phyloP scores from a whole-genome alignment of 2,329 filamentous ascomycete species.

The Hypoxylon sp. region DNA sequence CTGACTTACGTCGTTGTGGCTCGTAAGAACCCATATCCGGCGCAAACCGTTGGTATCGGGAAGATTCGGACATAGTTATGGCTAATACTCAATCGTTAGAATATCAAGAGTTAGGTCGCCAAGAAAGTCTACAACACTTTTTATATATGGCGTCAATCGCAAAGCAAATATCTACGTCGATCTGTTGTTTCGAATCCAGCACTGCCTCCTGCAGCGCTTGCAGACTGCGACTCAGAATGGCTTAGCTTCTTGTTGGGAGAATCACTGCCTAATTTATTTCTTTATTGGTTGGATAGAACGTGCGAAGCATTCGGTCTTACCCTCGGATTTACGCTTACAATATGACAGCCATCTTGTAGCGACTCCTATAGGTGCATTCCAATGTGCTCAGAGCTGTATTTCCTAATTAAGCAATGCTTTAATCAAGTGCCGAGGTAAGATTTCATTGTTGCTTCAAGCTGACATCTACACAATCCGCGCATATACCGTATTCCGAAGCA shows the following conservation, averaged over 20 bases:
- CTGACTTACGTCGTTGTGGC: constrained; percentile 12
- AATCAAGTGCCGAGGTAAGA: constrained; percentile 12
- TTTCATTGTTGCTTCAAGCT: neutral
- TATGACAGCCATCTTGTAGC: neutral
- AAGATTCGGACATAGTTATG: constrained; percentile 15
- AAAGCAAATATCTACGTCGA: constrained; percentile 5
- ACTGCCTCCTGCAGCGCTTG: constrained; percentile 18
- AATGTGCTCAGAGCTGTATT: constrained; percentile 1
- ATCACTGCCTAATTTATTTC: constrained; percentile 15
- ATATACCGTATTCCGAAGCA: neutral
- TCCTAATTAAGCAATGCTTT: constrained; percentile 10
- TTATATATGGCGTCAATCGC: constrained; percentile 18
- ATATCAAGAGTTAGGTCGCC: neutral
- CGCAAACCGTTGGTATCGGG: constrained; percentile 11
- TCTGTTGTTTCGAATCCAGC: constrained; percentile 10
- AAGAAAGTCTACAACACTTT: constrained; percentile 13
- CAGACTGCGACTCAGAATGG: constrained; percentile 3
- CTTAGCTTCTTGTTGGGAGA: constrained; percentile 14
- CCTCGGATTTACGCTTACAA: constrained; percentile 15
- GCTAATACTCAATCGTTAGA: neutral
- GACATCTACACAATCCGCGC: neutral
- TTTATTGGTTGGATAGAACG: constrained; percentile 6
- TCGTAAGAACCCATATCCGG: constrained; percentile 23
- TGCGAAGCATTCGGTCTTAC: constrained; percentile 4
- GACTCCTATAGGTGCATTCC: constrained; percentile 5